Base-by-base conservation (phyloP, 257 asterid genomes). In the Mentha longifolia region DNA sequence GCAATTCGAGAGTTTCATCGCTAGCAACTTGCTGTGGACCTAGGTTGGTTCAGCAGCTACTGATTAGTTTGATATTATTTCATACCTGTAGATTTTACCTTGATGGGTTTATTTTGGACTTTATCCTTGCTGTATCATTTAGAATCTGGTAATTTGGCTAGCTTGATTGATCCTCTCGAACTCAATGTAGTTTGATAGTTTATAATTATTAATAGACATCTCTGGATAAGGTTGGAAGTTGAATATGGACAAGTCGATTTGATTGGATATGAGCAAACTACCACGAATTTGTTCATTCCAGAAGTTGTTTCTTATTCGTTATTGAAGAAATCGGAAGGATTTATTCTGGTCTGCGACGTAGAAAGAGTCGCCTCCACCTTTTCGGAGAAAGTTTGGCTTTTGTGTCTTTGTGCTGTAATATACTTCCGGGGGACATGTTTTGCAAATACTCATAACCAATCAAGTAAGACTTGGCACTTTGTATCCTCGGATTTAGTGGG, bases 21-120 rank as follows among this genome's bases (percentile, higher is more conserved):
- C 97, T 95, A 14, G 99, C 99, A 6, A 95, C 99, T 45, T 95
- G 99, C 86, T 92, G 99, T 76, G 99, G 99, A 78, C 96, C 97
- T 16, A 90, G 99, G 99, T 95, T 76, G 61, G 88, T 67, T 84
- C 28, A 45, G 54, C 70, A 39, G 11, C 43, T 56, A 17, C 54
- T n/a, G 47, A 54, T 43, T 49, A 42, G 28, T 43, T 72, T 35
- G 61, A 74, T 49, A 65, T 61, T 2, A n/a, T 19, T 51, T 61
- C 12, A 9, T 56, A 63, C 57, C 39, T 52, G 59, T 71, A 28
- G 61, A 41, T 28, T 54, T 72, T 28, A 13, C 46, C 33, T 30
- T 9, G 17, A 8, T 19, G 64, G 61, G 70, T 63, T 65, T 28
- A 45, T 10, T 22, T 67, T 65, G 59, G 56, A 72, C 14, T 65